These are phyloP conservation scores for Knufia petricola DNA, from an alignment of 2,329 filamentous ascomycete species.

Conservation along the genomic window DNA sequence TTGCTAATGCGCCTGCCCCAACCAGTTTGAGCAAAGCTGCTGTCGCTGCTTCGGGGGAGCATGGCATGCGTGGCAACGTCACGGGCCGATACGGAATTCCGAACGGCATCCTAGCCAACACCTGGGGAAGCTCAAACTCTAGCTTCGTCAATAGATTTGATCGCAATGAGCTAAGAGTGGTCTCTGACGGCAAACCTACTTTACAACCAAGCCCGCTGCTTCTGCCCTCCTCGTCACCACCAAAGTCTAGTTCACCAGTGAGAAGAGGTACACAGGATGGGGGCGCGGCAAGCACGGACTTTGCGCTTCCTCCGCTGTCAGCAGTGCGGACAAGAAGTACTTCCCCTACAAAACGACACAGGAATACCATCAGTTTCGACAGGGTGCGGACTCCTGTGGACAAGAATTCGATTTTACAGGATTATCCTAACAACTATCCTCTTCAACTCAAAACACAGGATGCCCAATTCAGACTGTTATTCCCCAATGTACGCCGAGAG, in stretches of 20 bases:
- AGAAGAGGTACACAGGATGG: slow-evolving; percentile 18
- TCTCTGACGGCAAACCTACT: slow-evolving; percentile 23
- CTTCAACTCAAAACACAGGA: slow-evolving; percentile 74
- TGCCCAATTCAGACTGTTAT: slow-evolving; percentile 84
- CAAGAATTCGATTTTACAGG: slow-evolving; percentile 27
- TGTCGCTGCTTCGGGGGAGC: slow-evolving; percentile 69
- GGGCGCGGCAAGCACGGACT: slow-evolving; percentile 15
- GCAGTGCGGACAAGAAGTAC: slow-evolving; percentile 19
- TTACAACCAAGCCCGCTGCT: slow-evolving; percentile 16
- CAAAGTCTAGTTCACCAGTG: slow-evolving; percentile 15
- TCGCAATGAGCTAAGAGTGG: slow-evolving; percentile 39
- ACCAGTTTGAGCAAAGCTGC: slow-evolving; percentile 82
- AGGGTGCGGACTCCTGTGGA: slow-evolving; percentile 31
- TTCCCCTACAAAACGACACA: slow-evolving; percentile 33
- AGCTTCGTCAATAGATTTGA: slow-evolving; percentile 55
- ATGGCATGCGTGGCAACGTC: slow-evolving; percentile 54
- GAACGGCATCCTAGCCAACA: slow-evolving; percentile 78
- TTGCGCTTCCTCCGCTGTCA: slow-evolving; percentile 18
- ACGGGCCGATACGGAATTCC: slow-evolving; percentile 61
- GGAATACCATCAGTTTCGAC: slow-evolving; percentile 49
- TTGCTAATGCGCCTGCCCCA: slow-evolving; percentile 71
- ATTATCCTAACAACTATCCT: slow-evolving; percentile 68
- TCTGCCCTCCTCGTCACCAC: slow-evolving; percentile 15
- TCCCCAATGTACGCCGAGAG: slow-evolving; percentile 65
- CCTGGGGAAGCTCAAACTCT: slow-evolving; percentile 88